Conservation (phyloP, 2,329 filamentous ascomycete genomes). For the Xylaria sp. region DNA sequence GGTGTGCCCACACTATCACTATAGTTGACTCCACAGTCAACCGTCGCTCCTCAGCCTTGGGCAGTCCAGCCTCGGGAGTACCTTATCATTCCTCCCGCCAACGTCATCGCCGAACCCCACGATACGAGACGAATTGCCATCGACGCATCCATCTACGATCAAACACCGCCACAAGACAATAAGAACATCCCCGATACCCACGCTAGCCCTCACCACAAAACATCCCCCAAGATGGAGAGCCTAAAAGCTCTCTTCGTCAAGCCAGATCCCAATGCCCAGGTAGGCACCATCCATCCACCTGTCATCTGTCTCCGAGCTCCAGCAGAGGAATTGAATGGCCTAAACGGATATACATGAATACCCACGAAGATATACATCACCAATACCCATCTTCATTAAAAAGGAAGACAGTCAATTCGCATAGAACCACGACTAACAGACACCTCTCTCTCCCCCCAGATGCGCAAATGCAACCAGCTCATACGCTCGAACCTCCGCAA, state of each 20-base stretch:
- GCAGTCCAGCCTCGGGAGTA: conserved; percentile 28
- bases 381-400: not conserved
- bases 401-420: not conserved
- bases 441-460: conserved; percentile 61
- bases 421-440: conserved; percentile 15
- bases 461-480: conserved; percentile 93
- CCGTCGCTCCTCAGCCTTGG: conserved; percentile 25
- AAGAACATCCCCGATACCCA: not conserved
- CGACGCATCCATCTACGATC: not conserved
- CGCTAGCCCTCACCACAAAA: not conserved
- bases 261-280: conserved; percentile 93
- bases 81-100: conserved; percentile 13
- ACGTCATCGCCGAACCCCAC: conserved; percentile 36
- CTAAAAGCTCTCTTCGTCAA: conserved; percentile 88
- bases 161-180: not conserved
- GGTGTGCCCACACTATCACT: not conserved
- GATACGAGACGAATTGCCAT: conserved; percentile 3
- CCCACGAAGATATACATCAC: not conserved
- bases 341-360: not conserved
- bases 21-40: conserved; percentile 1
- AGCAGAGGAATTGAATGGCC: not conserved
- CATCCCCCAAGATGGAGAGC: conserved; percentile 76
- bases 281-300: conserved; percentile 55
- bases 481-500: conserved; percentile 92
- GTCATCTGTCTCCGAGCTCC: not conserved